A percentile compares a stretch with the other conserved stretches of the same genome.
These are phyloP conservation scores for Kazachstania kunashirensis DNA, from an alignment of 805 yeast species.

Conservation along the genomic window DNA sequence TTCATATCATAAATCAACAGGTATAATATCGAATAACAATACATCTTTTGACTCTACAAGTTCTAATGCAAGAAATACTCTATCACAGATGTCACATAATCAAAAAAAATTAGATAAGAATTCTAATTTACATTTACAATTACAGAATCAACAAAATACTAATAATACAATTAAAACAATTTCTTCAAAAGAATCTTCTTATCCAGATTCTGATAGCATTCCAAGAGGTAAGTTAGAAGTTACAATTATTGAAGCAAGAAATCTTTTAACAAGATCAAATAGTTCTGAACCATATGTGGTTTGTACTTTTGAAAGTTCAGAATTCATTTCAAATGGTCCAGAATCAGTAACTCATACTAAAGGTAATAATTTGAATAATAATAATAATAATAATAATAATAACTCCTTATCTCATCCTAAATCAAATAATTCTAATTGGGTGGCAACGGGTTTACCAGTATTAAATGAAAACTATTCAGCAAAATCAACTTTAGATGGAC, in stretches of 20 bases:
- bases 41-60: background rate
- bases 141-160: background rate
- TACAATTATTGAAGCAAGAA: slow-evolving; percentile 69
- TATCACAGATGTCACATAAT: slow-evolving; percentile 6
- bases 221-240: slow-evolving; percentile 82
- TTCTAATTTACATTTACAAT: slow-evolving; percentile 2
- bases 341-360: slow-evolving; percentile 25
- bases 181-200: slow-evolving; percentile 4
- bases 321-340: slow-evolving; percentile 78
- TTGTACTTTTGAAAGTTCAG: slow-evolving; percentile 85
- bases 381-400: slow-evolving; percentile 4
- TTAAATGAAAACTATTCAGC: slow-evolving; percentile 23
- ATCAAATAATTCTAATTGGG: background rate
- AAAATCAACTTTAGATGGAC: slow-evolving; percentile 34
- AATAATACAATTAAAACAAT: slow-evolving; percentile 1
- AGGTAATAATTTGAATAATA: slow-evolving; percentile 7
- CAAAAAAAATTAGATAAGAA: background rate
- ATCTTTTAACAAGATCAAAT: slow-evolving; percentile 45
- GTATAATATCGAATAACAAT: background rate
- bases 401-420: too few relatives aligned
- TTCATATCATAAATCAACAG: slow-evolving; percentile 9
- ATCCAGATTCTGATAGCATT: slow-evolving; percentile 23
- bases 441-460: slow-evolving; percentile 13
- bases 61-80: slow-evolving; percentile 6
- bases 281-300: slow-evolving; percentile 78